Conservation (phyloP, 495 filamentous ascomycete genomes). For the Neurospora africana region DNA sequence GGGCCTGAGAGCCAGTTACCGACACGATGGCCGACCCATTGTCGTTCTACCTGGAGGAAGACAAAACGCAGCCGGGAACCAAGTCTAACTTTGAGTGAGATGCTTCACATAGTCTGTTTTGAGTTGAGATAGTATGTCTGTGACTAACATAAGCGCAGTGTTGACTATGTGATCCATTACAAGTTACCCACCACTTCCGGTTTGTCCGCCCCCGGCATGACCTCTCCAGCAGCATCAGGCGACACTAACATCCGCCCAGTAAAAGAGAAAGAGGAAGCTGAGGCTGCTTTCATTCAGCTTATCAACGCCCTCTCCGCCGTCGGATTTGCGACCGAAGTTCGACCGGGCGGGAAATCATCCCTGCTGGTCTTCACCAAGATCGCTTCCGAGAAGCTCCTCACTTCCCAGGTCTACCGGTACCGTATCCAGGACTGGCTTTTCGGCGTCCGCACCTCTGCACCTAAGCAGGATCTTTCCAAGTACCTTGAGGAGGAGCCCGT, state of each 20-base stretch:
- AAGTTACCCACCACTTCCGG: slow-evolving; percentile 50
- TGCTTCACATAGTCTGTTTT: background rate
- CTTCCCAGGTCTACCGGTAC: slow-evolving; percentile 51
- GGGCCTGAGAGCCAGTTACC: background rate
- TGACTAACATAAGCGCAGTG: slow-evolving; percentile 33
- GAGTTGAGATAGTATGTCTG: slow-evolving; percentile 1
- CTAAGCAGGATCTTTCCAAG: slow-evolving; percentile 59
- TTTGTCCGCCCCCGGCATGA: slow-evolving; percentile 23
- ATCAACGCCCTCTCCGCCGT: slow-evolving; percentile 58
- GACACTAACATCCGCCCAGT: background rate
- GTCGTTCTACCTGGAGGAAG: slow-evolving; percentile 18
- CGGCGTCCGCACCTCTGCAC: slow-evolving; percentile 70
- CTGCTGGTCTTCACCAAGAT: slow-evolving; percentile 78
- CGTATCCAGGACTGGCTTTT: slow-evolving; percentile 95
- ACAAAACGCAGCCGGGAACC: slow-evolving; percentile 20
- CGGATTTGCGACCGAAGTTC: slow-evolving; percentile 76
- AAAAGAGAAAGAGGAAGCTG: slow-evolving; percentile 56
- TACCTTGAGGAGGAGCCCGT: slow-evolving; percentile 57
- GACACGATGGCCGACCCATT: slow-evolving; percentile 25
- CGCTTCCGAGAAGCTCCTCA: slow-evolving; percentile 52
- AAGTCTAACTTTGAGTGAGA: slow-evolving; percentile 21
- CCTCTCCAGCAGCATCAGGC: background rate
- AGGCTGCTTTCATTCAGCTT: slow-evolving; percentile 62
- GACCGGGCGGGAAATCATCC: slow-evolving; percentile 65
- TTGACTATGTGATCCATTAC: slow-evolving; percentile 91